A percentile compares a stretch with the other conserved stretches of the same genome.
Conservation (phyloP, 2,329 filamentous ascomycete genomes). For the Cercospora sp. region DNA sequence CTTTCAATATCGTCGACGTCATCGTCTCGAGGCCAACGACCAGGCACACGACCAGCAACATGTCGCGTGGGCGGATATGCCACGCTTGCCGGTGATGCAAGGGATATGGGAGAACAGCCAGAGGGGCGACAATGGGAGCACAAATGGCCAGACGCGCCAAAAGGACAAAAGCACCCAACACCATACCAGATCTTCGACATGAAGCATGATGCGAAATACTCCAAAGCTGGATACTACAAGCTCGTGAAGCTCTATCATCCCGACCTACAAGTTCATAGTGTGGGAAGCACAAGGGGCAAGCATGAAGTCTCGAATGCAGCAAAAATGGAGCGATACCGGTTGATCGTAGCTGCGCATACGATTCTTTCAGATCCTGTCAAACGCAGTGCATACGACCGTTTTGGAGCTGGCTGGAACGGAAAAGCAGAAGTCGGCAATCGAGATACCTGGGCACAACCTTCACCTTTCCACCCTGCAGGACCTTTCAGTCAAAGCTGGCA, state of each 20-base stretch:
- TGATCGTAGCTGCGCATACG: slow-evolving; percentile 83
- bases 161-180: slow-evolving; percentile 58
- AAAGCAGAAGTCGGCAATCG: slow-evolving; percentile 40
- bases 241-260: slow-evolving; percentile 97
- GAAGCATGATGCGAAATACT: slow-evolving; percentile 66
- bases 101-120: slow-evolving; percentile 29
- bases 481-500: slow-evolving; percentile 39
- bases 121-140: slow-evolving; percentile 30
- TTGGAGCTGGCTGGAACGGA: slow-evolving; percentile 76
- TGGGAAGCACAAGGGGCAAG: slow-evolving; percentile 44
- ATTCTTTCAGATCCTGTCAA: slow-evolving; percentile 80
- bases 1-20: slow-evolving; percentile 42
- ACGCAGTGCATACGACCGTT: slow-evolving; percentile 77
- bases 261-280: slow-evolving; percentile 57
- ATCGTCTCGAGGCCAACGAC: slow-evolving; percentile 42
- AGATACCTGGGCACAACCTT: slow-evolving; percentile 20
- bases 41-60: slow-evolving; percentile 34
- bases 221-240: slow-evolving; percentile 81
- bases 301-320: slow-evolving; percentile 57
- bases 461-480: slow-evolving; percentile 30
- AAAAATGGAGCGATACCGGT: slow-evolving; percentile 83
- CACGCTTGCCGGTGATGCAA: slow-evolving; percentile 34
- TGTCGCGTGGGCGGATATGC: slow-evolving; percentile 33
- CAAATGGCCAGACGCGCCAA: slow-evolving; percentile 38
- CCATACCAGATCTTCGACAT: slow-evolving; percentile 86